Base-by-base conservation (phyloP, 495 filamentous ascomycete genomes). In the Lasiosphaeriaceae sp. region DNA sequence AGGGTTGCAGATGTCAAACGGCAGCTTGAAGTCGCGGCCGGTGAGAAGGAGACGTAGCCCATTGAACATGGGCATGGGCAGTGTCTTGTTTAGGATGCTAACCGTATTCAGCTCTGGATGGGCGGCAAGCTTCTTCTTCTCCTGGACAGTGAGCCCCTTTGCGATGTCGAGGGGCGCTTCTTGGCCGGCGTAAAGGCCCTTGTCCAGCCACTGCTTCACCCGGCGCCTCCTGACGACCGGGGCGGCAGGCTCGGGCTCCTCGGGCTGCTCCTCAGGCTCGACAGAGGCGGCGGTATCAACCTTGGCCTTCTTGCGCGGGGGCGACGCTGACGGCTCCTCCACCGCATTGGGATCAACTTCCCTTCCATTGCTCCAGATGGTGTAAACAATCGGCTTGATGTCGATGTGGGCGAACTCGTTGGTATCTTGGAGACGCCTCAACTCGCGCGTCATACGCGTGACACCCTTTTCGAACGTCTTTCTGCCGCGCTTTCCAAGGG, bases 111-210 rank as follows among this genome's bases (percentile, higher is more conserved):
- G 68, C 60, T 82, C 77, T 41, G 80, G 58, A 63, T 77, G 72
- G 52, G 81, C 80, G 26, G 78, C 77, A 54, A 83, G 77, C 63
- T 80, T 86, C 70, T 82, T 84, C 61, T 75, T 76, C 66, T 90
- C 87, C 48, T 79, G 80, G 11, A 82, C 58, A 23, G 70, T 77
- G 21, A 80, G 74, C 35, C 74, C 80, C 58, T 83, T 81, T 47
- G 80, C 72, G 52, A 89, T 76, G 55, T 88, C 82, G 2, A 80
- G 58, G 0, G 80, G 80, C 5, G 66, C 55, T 31, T 89, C 81
- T 65, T 97, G 94, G 17, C 93, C 94, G 3, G 90, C 83, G 65
- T 95, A 98, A n/a, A 98, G 72, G 2, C 93, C 93, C 64, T 90
- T 86, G 53, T 79, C 74, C 49, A 92, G 66, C 86, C 89, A 97